Percentiles rank a stretch among this genome's conserved stretches.
Evolutionary conservation across 2,329 filamentous ascomycete genomes (phyloP).

Genomic region (Pleomassaria siparia): DNA sequence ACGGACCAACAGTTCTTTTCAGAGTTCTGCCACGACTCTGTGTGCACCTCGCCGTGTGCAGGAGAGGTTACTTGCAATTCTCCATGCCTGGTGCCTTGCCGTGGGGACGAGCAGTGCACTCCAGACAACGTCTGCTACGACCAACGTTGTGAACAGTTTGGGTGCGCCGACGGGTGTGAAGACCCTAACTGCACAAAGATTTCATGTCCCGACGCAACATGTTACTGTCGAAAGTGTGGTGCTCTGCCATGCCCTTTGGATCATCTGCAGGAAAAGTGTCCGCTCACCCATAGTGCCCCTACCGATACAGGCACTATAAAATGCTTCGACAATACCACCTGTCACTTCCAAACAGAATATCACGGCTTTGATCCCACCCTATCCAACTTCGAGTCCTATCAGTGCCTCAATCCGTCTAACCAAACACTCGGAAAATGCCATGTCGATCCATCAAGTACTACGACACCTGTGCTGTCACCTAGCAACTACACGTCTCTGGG

Average conservation of each 20-base stretch:
- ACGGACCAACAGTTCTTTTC: constrained; percentile 37
- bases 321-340: constrained; percentile 37
- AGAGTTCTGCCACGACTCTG: constrained; percentile 40
- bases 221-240: constrained; percentile 39
- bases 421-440: constrained; percentile 15
- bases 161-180: constrained; percentile 35
- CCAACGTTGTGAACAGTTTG: constrained; percentile 36
- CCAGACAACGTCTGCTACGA: constrained; percentile 39
- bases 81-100: constrained; percentile 22
- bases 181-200: constrained; percentile 39
- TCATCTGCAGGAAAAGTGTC: constrained; percentile 33
- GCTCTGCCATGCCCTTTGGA: constrained; percentile 34
- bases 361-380: constrained; percentile 25
- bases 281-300: constrained; percentile 35
- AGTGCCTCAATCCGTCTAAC: constrained; percentile 33
- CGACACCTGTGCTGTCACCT: constrained; percentile 34
- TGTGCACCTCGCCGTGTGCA: too few species aligned
- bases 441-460: constrained; percentile 24
- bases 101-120: constrained; percentile 30
- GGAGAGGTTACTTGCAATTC: constrained; percentile 28
- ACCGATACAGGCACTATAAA: constrained; percentile 33
- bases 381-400: constrained; percentile 30
- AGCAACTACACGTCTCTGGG: constrained; percentile 37
- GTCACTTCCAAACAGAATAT: constrained; percentile 35
- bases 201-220: constrained; percentile 32